phyloP scores from a whole-genome alignment of 352 stramenopile species.

The Globisporangium polare region DNA sequence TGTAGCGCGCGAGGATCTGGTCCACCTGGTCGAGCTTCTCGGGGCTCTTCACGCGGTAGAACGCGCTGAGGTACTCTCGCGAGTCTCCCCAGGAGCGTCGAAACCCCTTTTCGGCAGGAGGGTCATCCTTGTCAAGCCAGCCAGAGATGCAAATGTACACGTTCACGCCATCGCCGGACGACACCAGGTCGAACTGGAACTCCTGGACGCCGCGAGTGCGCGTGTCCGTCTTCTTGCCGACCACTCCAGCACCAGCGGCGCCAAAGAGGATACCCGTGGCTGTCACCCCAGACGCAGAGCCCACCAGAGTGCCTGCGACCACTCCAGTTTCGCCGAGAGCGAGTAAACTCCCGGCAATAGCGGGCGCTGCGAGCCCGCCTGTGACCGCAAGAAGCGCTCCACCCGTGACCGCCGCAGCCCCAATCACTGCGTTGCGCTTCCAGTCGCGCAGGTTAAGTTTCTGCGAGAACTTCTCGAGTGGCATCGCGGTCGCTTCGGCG shows the following conservation, averaged over 20 bases:
- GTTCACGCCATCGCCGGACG: slow-evolving; percentile 77
- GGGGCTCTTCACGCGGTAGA: slow-evolving; percentile 61
- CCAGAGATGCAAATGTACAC: slow-evolving; percentile 86
- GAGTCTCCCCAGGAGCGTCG: slow-evolving; percentile 75
- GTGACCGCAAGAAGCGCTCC: slow-evolving; percentile 70
- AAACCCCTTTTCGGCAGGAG: slow-evolving; percentile 39
- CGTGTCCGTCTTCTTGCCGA: slow-evolving; percentile 77
- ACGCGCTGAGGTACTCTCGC: slow-evolving; percentile 70
- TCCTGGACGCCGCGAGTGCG: slow-evolving; percentile 73
- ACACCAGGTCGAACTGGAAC: slow-evolving; percentile 78
- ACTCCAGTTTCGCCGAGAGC: slow-evolving; percentile 57
- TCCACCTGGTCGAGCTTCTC: slow-evolving; percentile 82
- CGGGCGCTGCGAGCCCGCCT: slow-evolving; percentile 57
- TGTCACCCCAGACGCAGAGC: slow-evolving; percentile 54
- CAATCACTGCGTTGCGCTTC: slow-evolving; percentile 77
- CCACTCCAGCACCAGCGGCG: slow-evolving; percentile 66
- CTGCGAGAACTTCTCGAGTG: slow-evolving; percentile 48
- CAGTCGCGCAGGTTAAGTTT: slow-evolving; percentile 70
- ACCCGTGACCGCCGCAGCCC: slow-evolving; percentile 55
- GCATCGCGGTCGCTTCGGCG: slow-evolving; percentile 62
- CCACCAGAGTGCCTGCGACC: slow-evolving; percentile 54
- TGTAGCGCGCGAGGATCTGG: slow-evolving; percentile 75
- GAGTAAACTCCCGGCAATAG: slow-evolving; percentile 61
- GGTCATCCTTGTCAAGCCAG: slow-evolving; percentile 80
- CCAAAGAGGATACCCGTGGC: slow-evolving; percentile 78